These are phyloP conservation scores for Coleophoma crateriformis DNA, from an alignment of 2,329 filamentous ascomycete genomes.

Conservation along the genomic window DNA sequence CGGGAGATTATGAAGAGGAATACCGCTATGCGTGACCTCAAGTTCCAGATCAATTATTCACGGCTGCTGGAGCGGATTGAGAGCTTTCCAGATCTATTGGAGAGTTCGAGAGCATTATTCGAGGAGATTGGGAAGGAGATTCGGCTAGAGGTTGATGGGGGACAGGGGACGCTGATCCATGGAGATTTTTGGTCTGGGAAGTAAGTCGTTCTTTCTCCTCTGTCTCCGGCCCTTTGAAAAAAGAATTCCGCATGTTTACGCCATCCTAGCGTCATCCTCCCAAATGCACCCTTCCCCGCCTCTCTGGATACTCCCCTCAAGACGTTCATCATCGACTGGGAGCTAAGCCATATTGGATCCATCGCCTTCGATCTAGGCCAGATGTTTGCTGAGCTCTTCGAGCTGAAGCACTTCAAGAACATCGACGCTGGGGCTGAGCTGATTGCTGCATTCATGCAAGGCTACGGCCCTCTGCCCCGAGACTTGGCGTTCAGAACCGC, in stretches of 20 bases:
- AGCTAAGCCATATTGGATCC: slow-evolving; percentile 44
- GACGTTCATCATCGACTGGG: slow-evolving; percentile 53
- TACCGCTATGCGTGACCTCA: slow-evolving; percentile 40
- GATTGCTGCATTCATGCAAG: slow-evolving; percentile 40
- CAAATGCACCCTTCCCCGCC: not conserved
- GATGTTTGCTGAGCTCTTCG: slow-evolving; percentile 53
- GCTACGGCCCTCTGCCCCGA: slow-evolving; percentile 40
- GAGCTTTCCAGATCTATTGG: slow-evolving; percentile 38
- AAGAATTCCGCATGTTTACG: not conserved
- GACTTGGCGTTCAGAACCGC: slow-evolving; percentile 44
- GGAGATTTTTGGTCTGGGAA: slow-evolving; percentile 60
- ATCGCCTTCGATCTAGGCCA: slow-evolving; percentile 49
- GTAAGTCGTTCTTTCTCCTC: slow-evolving; percentile 23
- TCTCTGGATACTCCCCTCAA: slow-evolving; percentile 36
- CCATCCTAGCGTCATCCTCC: slow-evolving; percentile 3
- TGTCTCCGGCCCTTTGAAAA: not conserved
- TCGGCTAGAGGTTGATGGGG: slow-evolving; percentile 15
- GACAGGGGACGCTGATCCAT: slow-evolving; percentile 36
- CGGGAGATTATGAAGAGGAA: slow-evolving; percentile 37
- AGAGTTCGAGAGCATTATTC: slow-evolving; percentile 36
- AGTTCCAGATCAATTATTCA: slow-evolving; percentile 41
- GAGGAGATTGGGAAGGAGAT: slow-evolving; percentile 32
- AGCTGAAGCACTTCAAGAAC: slow-evolving; percentile 45
- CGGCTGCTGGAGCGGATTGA: slow-evolving; percentile 35
- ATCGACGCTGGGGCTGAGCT: slow-evolving; percentile 43